Evolutionary conservation across 1,139 yeast species (phyloP).

Genomic region (Citeromyces hawaiiensis): DNA sequence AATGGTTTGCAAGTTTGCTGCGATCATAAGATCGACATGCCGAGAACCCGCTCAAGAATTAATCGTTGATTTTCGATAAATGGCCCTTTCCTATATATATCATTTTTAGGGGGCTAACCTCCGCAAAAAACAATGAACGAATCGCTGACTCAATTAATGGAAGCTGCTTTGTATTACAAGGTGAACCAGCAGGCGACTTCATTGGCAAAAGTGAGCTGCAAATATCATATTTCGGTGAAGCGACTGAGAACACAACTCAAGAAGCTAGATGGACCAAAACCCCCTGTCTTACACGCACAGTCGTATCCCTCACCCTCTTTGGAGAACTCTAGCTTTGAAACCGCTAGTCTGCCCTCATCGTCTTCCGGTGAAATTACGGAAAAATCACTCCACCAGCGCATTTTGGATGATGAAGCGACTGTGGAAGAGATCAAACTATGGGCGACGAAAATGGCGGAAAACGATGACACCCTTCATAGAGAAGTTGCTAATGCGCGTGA

Average conservation of each 20-base stretch:
- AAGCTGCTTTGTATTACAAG: not conserved
- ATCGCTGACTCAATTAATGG: not conserved
- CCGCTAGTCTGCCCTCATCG: too few species aligned
- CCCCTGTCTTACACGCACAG: not conserved
- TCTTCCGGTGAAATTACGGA: not conserved
- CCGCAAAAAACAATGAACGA: not conserved
- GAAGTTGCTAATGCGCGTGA: not conserved
- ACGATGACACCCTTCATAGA: not conserved
- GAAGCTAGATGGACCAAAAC: not conserved
- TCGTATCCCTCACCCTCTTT: not conserved
- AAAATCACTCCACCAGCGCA: not conserved
- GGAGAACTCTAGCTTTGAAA: not conserved
- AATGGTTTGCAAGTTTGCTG: too few species aligned
- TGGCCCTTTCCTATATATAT: not conserved
- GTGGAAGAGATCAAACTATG: not conserved
- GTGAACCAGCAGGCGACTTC: not conserved
- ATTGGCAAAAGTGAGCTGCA: not conserved
- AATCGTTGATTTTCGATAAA: not conserved
- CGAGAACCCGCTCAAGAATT: too few species aligned
- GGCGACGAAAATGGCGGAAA: not conserved
- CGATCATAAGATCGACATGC: too few species aligned
- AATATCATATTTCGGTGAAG: not conserved
- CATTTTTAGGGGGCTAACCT: not conserved
- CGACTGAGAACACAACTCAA: not conserved
- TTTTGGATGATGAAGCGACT: not conserved